Evolutionary conservation across 176 grass and related monocot species (phyloP).

Genomic region (Lolium rigidum): DNA sequence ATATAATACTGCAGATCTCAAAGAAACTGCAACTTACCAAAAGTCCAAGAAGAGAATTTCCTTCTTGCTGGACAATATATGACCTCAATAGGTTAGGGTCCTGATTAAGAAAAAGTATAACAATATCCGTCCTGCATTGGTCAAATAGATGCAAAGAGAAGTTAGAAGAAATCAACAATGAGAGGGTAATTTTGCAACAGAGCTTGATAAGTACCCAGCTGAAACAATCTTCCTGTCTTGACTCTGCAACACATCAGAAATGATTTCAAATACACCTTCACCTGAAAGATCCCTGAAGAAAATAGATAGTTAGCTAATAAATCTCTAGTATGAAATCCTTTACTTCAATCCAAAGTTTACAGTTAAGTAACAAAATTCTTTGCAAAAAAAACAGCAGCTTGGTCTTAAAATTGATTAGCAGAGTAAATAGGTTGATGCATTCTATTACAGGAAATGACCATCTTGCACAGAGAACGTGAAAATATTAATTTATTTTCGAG

Average conservation of each 20-base stretch:
- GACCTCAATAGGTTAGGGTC: conserved; percentile 92
- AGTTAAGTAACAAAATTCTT: conserved; percentile 15
- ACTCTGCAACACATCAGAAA: conserved; percentile 85
- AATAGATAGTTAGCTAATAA: conserved; percentile 33
- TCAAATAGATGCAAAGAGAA: conserved; percentile 40
- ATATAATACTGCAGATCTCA: conserved; percentile 28
- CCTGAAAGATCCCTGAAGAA: conserved; percentile 90
- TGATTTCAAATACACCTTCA: conserved; percentile 97
- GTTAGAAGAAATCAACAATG: conserved; percentile 28
- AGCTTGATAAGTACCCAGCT: conserved; percentile 71
- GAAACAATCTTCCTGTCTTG: conserved; percentile 91
- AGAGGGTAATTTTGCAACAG: conserved; percentile 23
- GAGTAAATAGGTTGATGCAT: conserved; percentile 21
- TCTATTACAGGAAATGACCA: conserved; percentile 28
- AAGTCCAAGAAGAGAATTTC: conserved; percentile 92
- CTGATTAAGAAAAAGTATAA: conserved; percentile 98
- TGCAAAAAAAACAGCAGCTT: conserved; percentile 31
- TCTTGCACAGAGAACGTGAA: conserved; percentile 26
- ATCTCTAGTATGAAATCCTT: not conserved
- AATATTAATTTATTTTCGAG: not conserved
- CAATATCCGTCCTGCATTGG: conserved; percentile 91
- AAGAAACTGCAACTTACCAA: conserved; percentile 61
- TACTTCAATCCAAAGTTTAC: conserved; percentile 28
- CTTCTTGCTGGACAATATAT: conserved; percentile 97
- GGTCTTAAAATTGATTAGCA: conserved; percentile 2